Base-by-base conservation (phyloP, 2,329 filamentous ascomycete species). In the Hypoxylon rubiginosum region DNA sequence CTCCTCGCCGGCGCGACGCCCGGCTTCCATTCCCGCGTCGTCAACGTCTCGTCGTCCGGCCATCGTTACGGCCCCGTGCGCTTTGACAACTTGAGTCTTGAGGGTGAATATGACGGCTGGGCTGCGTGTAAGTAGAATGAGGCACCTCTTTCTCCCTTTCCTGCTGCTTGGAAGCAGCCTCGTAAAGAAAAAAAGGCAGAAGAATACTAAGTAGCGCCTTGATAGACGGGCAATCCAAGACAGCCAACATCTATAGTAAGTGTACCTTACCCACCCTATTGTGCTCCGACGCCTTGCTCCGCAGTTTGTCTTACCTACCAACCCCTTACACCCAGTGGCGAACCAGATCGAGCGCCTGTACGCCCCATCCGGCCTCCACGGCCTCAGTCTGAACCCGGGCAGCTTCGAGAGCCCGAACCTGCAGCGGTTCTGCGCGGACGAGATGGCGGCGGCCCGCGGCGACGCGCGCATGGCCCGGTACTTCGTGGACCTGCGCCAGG, bases 291-390 rank as follows among this genome's bases (percentile, higher is more conserved):
- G 19, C 21, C 10, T 17, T n/a, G n/a, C 1, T 13, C n/a, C 11
- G 4, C 32, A n/a, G n/a, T n/a, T 15, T 36, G 28, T 6, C 15
- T 30, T 6, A 17, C 30, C 24, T 28, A 19, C 64, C 54, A 1
- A 63, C 19, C 21, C 15, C 11, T 4, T 43, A 36, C 64, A 17
- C 19, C 15, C 6, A 62, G 57, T 84, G 72, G 78, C 83, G 19
- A 84, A 80, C 63, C 77, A 83, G 62, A 80, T 86, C 34, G 83
- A 85, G 46, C 78, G 83, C 1, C 78, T 78, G 0, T 84, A 82
- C 67, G 81, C 79, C 4, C 17, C 70, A 0, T 67, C 73, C 11
- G 79, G 81, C 21, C 66, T 86, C 0, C 82, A 83, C 59, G 82
- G 77, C 1, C 74, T 77, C 13, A 79, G 78, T 39, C 61, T 86